Evolutionary conservation across 345 rosid genomes (phyloP), one percentile per base, ranked within the genome.

Genomic region (Brassica nigra): DNA sequence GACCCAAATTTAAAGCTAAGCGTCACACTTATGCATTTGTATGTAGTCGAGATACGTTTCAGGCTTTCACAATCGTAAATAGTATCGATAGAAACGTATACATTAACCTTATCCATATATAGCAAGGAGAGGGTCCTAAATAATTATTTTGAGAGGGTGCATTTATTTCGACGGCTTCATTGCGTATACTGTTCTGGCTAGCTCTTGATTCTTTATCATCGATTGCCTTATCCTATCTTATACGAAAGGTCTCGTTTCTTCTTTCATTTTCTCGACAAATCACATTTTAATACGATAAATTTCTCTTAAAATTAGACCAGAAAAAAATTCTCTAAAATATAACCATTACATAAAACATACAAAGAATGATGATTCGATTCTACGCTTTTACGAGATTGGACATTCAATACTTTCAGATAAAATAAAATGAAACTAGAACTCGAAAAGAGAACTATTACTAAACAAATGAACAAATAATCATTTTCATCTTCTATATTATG

Each of bases 201-300:
- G 36, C 62, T 58, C 30, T 66, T 29, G 44, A 47, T 67, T 67
- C 74, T 4, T 73, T 73, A 58, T 73, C 69, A 44, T 36, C 42
- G 15, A 79, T 8, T 58, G 55, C 27, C 18, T 72, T 61, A 68
- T 61, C 82, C 74, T 68, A 79, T 79, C 75, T 74, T 61, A 79
- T 68, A 79, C 31, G 78, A 74, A 74, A 74, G 82, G 75, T 68
- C 78, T 74, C 78, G 75, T 79, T 79, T 79, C 82, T 27, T 74
- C 78, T 62, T 62, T 5, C 75, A 68, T 8, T 49, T 49, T 18
- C 58, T 44, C 78, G 0, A 49, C 75, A 36, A 27, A 31, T 67
- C 82, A 66, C 59, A 68, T 33, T 31, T 44, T 44, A 3, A 47
- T 59, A 23, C 6, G 14, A 3, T 8, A 20, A 49, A 11, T n/a